Percentiles rank a stretch among this genome's conserved stretches.
phyloP scores from a whole-genome alignment of 2,329 filamentous ascomycete species.

The Nemania bipapillata region DNA sequence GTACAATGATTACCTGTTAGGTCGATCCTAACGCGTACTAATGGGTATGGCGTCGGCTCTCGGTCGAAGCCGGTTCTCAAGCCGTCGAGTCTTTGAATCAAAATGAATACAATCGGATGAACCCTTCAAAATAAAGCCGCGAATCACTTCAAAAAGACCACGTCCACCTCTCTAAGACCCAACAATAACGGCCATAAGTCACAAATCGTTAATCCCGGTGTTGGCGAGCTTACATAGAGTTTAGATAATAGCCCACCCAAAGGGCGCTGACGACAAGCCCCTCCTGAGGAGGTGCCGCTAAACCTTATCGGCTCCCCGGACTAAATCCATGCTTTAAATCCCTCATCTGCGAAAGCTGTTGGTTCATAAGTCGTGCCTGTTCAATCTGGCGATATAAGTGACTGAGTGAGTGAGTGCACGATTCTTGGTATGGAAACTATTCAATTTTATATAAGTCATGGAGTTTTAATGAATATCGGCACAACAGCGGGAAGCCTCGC shows the following conservation, averaged over 20 bases:
- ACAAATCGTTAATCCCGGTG: not conserved
- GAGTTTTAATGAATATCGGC: not conserved
- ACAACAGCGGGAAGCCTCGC: not conserved
- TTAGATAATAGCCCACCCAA: not conserved
- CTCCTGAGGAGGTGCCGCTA: slow-evolving; percentile 1
- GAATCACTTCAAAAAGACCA: not conserved
- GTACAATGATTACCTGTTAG: not conserved
- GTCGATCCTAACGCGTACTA: not conserved
- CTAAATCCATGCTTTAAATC: not conserved
- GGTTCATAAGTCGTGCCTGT: not conserved
- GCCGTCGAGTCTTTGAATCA: not conserved
- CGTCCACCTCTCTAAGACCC: not conserved
- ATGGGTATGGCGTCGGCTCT: not conserved
- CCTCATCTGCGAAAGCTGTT: not conserved
- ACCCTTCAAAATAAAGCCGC: not conserved
- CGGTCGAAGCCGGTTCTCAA: not conserved
- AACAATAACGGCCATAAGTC: not conserved
- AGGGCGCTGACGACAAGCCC: slow-evolving; percentile 6
- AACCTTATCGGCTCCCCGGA: not conserved
- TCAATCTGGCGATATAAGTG: not conserved
- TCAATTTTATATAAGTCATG: not conserved
- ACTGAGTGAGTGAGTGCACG: not conserved
- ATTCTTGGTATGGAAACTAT: not conserved
- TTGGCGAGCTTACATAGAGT: not conserved
- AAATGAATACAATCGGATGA: not conserved